A percentile compares a stretch with the other conserved stretches of the same genome.
These are phyloP conservation scores for Microsporum ferrugineum DNA, from an alignment of 2,329 filamentous ascomycete genomes.

Conservation along the genomic window DNA sequence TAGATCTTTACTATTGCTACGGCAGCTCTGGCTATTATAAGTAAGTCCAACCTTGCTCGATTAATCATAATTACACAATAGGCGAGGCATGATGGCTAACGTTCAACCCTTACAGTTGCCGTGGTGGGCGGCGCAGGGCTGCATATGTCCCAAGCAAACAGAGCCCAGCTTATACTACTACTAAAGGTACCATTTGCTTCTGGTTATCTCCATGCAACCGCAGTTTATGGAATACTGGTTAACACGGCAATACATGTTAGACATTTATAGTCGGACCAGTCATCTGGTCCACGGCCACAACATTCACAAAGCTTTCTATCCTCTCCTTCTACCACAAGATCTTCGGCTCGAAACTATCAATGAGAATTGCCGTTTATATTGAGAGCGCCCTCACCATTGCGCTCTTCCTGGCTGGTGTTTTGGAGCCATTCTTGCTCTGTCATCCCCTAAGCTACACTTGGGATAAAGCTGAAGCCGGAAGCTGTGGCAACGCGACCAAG, in stretches of 20 bases:
- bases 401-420: not conserved
- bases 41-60: not conserved
- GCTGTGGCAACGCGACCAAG: not conserved
- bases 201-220: not conserved
- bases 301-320: conserved; percentile 34
- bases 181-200: not conserved
- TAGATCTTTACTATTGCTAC: not conserved
- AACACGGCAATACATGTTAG: conserved; percentile 13
- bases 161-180: conserved; percentile 1
- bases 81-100: not conserved
- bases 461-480: not conserved
- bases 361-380: conserved; percentile 23
- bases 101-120: not conserved
- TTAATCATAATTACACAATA: no score
- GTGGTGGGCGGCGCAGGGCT: not conserved
- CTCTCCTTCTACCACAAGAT: conserved; percentile 37
- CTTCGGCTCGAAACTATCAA: conserved; percentile 16
- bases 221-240: not conserved
- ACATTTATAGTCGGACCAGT: conserved; percentile 32
- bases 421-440: conserved; percentile 2
- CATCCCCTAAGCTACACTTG: not conserved
- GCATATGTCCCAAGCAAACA: not conserved
- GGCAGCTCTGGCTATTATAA: not conserved
- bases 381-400: conserved; percentile 5
- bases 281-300: conserved; percentile 26